These are phyloP conservation scores for Coniosporium apollinis DNA, from an alignment of 495 filamentous ascomycete species.

Conservation along the genomic window DNA sequence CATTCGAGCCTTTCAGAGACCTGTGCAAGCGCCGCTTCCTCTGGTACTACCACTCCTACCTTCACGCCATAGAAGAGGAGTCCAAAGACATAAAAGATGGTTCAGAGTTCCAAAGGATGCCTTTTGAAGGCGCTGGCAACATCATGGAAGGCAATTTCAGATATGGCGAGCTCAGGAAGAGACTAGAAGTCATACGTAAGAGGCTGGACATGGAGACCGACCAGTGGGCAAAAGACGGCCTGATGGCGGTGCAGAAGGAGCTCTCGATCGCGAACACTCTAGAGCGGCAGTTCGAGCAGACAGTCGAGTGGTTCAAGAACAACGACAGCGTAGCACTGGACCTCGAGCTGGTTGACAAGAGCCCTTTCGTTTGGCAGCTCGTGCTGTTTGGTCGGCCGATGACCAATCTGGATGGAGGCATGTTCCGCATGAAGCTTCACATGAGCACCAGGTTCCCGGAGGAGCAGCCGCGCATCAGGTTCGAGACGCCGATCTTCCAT, in stretches of 20 bases:
- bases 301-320: slow-evolving; percentile 52
- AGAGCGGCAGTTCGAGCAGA: slow-evolving; percentile 68
- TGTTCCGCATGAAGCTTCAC: slow-evolving; percentile 63
- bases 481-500: slow-evolving; percentile 73
- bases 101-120: slow-evolving; percentile 54
- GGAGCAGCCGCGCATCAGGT: slow-evolving; percentile 73
- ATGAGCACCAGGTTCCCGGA: slow-evolving; percentile 83
- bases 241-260: slow-evolving; percentile 44
- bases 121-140: slow-evolving; percentile 68
- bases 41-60: slow-evolving; percentile 88
- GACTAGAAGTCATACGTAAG: slow-evolving; percentile 47
- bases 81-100: slow-evolving; percentile 41
- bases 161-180: slow-evolving; percentile 54
- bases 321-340: slow-evolving; percentile 53
- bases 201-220: slow-evolving; percentile 55
- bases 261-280: slow-evolving; percentile 63
- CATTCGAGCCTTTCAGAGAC: slow-evolving; percentile 72
- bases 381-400: slow-evolving; percentile 85
- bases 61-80: slow-evolving; percentile 47
- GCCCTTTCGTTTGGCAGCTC: slow-evolving; percentile 48
- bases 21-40: slow-evolving; percentile 82
- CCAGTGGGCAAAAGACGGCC: slow-evolving; percentile 54
- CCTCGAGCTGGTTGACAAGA: slow-evolving; percentile 54
- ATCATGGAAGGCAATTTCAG: slow-evolving; percentile 77
- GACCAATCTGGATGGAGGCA: slow-evolving; percentile 83